Evolutionary conservation across 495 filamentous ascomycete species (phyloP).

Genomic region (Penicillium paxilli): DNA sequence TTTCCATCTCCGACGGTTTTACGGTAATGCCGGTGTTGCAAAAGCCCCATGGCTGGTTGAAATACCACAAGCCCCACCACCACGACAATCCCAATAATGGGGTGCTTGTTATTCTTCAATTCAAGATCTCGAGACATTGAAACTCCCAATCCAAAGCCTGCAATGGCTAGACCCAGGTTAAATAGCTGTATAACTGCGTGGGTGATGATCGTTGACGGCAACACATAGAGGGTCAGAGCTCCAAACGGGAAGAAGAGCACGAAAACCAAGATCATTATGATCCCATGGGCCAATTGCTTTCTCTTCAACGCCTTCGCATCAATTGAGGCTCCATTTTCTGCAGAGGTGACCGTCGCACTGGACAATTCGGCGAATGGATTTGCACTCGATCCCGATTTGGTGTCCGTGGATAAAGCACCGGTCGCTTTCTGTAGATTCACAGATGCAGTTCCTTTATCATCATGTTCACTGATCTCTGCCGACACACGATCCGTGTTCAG

Average conservation of each 20-base stretch:
- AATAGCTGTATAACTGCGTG: conserved; percentile 62
- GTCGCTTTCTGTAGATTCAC: conserved; percentile 16
- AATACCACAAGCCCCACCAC: conserved; percentile 56
- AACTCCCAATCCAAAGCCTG: conserved; percentile 64
- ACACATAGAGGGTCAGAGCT: conserved; percentile 43
- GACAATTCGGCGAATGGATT: conserved; percentile 57
- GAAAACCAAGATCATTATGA: conserved; percentile 41
- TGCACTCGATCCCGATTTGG: conserved; percentile 2
- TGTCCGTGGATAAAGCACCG: conserved; percentile 31
- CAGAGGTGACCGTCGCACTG: not conserved
- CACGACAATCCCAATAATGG: conserved; percentile 58
- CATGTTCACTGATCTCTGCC: conserved; percentile 59
- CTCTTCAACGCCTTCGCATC: conserved; percentile 4
- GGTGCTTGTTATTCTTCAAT: conserved; percentile 28
- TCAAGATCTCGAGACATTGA: conserved; percentile 35
- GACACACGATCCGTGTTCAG: conserved; percentile 52
- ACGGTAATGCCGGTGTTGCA: conserved; percentile 58
- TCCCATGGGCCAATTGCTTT: conserved; percentile 41
- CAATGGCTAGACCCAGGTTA: conserved; percentile 54
- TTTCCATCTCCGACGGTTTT: conserved; percentile 28
- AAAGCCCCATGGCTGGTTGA: conserved; percentile 64
- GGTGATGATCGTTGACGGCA: conserved; percentile 39
- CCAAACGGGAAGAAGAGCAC: conserved; percentile 51
- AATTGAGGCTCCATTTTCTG: not conserved
- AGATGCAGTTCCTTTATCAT: conserved; percentile 20